Evolutionary conservation across 768 basidiomycete species (phyloP), one percentile per base, ranked within the genome.

Genomic region (Auriscalpium vulgare): DNA sequence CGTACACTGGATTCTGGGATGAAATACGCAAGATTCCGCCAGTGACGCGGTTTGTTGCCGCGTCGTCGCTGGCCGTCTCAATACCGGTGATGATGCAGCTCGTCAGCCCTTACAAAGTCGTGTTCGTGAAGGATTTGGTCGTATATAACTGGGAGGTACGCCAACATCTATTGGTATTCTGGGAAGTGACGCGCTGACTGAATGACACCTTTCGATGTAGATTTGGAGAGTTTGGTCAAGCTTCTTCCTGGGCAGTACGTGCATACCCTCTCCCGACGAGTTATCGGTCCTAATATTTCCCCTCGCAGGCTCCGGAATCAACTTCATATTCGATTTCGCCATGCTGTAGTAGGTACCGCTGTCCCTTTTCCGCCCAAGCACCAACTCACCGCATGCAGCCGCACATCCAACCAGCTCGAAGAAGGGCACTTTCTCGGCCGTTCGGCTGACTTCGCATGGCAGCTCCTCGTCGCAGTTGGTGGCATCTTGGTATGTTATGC

Each of bases 21-120:
- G 87, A 91, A 72, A 69, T 92, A 52, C 80, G 76, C 63, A 91
- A 90, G 72, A 88, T 93, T 1, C 91, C 91, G 0, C 86, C 87
- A 37, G 85, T 94, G 38, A 92, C 91, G 6, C 82, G 91, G 36
- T 82, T 84, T 54, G 67, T 90, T 7, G 76, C 80, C 56, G 73
- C 71, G 19, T 85, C 88, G 1, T 79, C 82, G 2, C 64, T 88
- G 3, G 81, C 70, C 0, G 72, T 90, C 40, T 81, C 89, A 0
- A 19, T 84, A 1, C 78, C 88, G 0, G 72, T 78, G 29, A 66
- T 87, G 58, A 67, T 84, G 61, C 71, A 78, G 11, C 55, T 88
- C 3, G 63, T 90, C 21, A 70, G 77, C 8, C 66, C 71, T 2
- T 82, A 85, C 68, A 72, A 67, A 35, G 46, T 88, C 56, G 13